Evolutionary conservation across 2,329 filamentous ascomycete species (phyloP).

Genomic region (Proliferodiscus dingleyae): DNA sequence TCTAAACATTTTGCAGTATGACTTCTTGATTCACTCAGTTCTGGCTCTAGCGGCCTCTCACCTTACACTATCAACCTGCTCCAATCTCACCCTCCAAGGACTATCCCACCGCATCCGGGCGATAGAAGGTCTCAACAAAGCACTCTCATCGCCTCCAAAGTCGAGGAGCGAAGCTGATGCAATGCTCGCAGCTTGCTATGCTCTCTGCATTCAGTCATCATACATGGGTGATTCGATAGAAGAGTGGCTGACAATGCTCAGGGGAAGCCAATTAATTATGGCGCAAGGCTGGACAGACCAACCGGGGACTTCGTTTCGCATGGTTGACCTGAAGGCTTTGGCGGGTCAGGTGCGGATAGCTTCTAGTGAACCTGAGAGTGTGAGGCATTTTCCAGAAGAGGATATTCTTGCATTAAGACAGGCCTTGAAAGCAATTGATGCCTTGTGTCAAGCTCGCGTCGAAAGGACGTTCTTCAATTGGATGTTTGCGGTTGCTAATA

Average conservation of each 20-base stretch:
- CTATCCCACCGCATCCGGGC: conserved; percentile 12
- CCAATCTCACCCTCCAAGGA: conserved; percentile 4
- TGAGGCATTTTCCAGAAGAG: no score
- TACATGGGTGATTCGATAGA: conserved; percentile 42
- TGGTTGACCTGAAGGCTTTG: no score
- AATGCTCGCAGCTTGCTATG: conserved; percentile 45
- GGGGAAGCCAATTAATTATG: no score
- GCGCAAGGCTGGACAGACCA: no score
- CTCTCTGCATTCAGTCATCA: conserved; percentile 53
- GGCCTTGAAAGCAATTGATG: conserved; percentile 37
- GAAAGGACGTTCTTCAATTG: no score
- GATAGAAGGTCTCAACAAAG: conserved; percentile 13
- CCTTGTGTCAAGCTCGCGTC: conserved; percentile 32
- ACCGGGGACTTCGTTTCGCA: no score
- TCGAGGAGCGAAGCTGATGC: conserved; percentile 10
- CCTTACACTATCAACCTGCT: conserved; percentile 5
- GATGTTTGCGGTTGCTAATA: no score
- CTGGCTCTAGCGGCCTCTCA: conserved; percentile 16
- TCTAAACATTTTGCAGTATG: conserved; percentile 4
- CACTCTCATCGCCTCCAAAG: conserved; percentile 3
- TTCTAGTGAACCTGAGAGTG: conserved; percentile 22
- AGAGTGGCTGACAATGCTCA: no score
- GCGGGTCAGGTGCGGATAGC: conserved; percentile 34
- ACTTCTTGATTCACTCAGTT: conserved; percentile 17
- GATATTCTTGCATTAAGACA: conserved; percentile 35